phyloP scores from a whole-genome alignment of 208 protist genomes.

The Wallacemonas sp. region DNA sequence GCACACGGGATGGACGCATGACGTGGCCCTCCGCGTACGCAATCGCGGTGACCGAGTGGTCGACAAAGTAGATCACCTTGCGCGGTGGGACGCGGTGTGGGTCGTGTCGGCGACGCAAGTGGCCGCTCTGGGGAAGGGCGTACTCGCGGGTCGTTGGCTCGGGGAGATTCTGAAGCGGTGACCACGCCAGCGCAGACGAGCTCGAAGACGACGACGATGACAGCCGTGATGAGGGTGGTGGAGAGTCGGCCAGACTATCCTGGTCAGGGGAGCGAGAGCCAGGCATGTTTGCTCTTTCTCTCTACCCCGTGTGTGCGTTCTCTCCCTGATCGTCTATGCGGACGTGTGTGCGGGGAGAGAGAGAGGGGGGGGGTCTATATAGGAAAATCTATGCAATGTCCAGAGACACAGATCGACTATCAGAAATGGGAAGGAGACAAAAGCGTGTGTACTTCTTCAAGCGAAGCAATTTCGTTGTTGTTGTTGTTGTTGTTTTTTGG shows the following conservation, averaged over 20 bases:
- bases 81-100: constrained; percentile 14
- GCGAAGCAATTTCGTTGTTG: no score
- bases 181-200: constrained; percentile 15
- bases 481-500: no score
- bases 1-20: constrained; percentile 79
- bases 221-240: not conserved
- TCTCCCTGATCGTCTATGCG: no score
- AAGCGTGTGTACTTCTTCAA: no score
- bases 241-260: not conserved
- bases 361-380: no score
- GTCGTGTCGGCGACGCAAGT: not conserved
- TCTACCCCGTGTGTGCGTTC: no score
- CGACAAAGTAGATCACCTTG: constrained; percentile 80
- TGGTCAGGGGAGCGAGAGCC: not conserved
- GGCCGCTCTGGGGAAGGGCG: not conserved
- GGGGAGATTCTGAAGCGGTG: constrained; percentile 9
- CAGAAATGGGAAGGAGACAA: no score
- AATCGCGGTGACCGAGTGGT: constrained; percentile 68
- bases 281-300: no score
- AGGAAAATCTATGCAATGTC: no score
- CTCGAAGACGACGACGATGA: not conserved
- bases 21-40: constrained; percentile 72
- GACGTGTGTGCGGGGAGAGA: no score
- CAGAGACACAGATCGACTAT: no score
- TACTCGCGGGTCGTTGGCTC: not conserved